These are phyloP conservation scores for Begonia masoniana DNA, from an alignment of 306 rosid genomes.

Conservation along the genomic window DNA sequence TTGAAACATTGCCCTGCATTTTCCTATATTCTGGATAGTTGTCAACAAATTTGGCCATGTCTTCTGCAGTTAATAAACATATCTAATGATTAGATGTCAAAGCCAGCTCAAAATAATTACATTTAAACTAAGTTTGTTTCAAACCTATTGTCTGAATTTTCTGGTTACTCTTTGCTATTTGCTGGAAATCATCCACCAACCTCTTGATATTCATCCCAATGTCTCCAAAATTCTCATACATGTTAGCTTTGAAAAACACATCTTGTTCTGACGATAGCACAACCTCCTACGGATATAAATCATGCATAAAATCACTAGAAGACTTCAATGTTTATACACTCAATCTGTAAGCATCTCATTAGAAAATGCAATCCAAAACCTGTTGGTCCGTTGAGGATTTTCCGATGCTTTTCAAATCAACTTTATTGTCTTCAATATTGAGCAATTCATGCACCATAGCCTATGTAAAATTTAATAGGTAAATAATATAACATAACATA, in stretches of 20 bases:
- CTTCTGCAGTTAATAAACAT: conserved; percentile 47
- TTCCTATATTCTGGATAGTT: conserved; percentile 89
- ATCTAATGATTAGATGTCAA: conserved; percentile 6
- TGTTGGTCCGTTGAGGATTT: conserved; percentile 77
- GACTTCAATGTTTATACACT: too few species aligned
- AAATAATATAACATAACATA: neutral
- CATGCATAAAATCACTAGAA: neutral
- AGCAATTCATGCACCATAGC: conserved; percentile 97
- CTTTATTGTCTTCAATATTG: conserved; percentile 92
- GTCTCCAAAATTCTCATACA: conserved; percentile 96
- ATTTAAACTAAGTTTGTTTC: conserved; percentile 16
- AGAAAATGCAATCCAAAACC: conserved; percentile 37
- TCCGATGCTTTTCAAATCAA: conserved; percentile 63
- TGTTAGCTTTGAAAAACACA: conserved; percentile 74
- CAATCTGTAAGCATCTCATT: neutral
- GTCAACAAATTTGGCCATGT: conserved; percentile 96
- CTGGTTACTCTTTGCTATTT: conserved; percentile 73
- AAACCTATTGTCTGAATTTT: conserved; percentile 90
- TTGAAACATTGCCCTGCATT: conserved; percentile 96
- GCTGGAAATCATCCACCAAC: conserved; percentile 92
- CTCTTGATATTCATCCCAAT: conserved; percentile 94
- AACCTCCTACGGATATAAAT: conserved; percentile 49
- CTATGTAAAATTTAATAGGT: conserved; percentile 23
- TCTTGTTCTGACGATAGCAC: conserved; percentile 95
- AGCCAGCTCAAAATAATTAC: neutral